Evolutionary conservation across 495 filamentous ascomycete species (phyloP), one percentile per base, ranked within the genome.

Genomic region (Neurospora sp.): DNA sequence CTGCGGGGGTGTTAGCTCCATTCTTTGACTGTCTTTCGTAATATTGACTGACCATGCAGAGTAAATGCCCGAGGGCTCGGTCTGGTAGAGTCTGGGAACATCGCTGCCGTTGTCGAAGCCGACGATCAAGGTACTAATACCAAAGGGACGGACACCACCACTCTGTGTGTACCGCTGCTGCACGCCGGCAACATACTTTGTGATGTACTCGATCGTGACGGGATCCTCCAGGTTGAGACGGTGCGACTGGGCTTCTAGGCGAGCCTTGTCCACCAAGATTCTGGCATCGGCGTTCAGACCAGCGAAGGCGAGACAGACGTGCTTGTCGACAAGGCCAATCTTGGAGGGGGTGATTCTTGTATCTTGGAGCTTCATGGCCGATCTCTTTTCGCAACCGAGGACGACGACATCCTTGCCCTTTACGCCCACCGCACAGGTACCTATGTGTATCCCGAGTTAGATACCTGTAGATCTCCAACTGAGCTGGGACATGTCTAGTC

Each of bases 111-210:
- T 92, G 85, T 99, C 96, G 80, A 99, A 99, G 18, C 96, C 96
- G 68, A 98, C 94, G 42, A 99, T 92, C 82, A 99, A 86, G 40
- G 96, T 98, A 85, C 94, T 97, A 80, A 99, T 97, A 71, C 96
- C 96, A 80, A 99, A 99, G 22, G 96, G 96, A 79, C 96, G 86
- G 3, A 99, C 96, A 85, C 96, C 96, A 83, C 96, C 96, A 78
- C 92, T 96, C 86, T 99, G 96, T 65, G 96, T 99, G 85, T 99
- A 99, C 80, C 93, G 88, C 86, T 99, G 96, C 85, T 99, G 96
- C 75, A 98, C 96, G 53, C 95, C 92, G 53, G 96, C 96, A 71
- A 98, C 91, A 81, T 98, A 97, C 85, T 98, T 98, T 71, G 96
- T 98, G 79, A 99, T 98, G 86, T 99, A 99, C 85, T 99, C 96